These are phyloP conservation scores for Gynostemma pentaphyllum DNA, from an alignment of 306 rosid species.

Conservation along the genomic window DNA sequence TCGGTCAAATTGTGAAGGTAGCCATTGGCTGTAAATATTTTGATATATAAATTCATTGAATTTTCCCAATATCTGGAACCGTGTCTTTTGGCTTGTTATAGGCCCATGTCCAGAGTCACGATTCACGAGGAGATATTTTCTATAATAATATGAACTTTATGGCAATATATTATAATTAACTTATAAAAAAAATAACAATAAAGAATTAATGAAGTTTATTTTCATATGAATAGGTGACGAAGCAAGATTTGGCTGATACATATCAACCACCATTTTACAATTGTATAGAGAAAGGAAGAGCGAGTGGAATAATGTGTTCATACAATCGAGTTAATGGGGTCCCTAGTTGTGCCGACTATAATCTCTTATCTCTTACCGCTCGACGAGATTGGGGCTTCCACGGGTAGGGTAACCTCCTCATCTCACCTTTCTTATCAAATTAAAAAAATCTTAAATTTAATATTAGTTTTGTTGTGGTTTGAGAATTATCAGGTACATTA, in stretches of 20 bases:
- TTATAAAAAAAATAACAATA: too few relatives aligned
- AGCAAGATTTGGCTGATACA: conserved; percentile 81
- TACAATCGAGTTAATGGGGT: conserved; percentile 81
- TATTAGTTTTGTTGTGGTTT: neutral
- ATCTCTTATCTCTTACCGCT: conserved; percentile 48
- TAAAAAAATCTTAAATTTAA: too few relatives aligned
- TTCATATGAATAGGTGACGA: conserved; percentile 68
- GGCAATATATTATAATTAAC: too few relatives aligned
- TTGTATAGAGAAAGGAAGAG: conserved; percentile 52
- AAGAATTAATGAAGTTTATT: too few relatives aligned
- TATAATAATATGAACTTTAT: too few relatives aligned
- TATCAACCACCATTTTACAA: conserved; percentile 84
- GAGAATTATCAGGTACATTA: conserved; percentile 43
- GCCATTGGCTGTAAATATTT: too few relatives aligned
- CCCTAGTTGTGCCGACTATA: conserved; percentile 72
- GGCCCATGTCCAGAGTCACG: too few relatives aligned
- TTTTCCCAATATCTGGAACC: too few relatives aligned
- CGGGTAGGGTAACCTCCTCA: conserved; percentile 64
- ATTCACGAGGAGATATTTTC: too few relatives aligned
- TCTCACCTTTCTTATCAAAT: neutral
- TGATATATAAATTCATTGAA: too few relatives aligned
- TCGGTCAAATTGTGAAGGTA: too few relatives aligned
- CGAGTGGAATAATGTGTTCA: conserved; percentile 93
- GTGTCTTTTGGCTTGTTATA: too few relatives aligned
- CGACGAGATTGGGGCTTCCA: conserved; percentile 58